Base-by-base conservation (phyloP, 192 early-diverging fungal species). In the Linnemannia hyalina region DNA sequence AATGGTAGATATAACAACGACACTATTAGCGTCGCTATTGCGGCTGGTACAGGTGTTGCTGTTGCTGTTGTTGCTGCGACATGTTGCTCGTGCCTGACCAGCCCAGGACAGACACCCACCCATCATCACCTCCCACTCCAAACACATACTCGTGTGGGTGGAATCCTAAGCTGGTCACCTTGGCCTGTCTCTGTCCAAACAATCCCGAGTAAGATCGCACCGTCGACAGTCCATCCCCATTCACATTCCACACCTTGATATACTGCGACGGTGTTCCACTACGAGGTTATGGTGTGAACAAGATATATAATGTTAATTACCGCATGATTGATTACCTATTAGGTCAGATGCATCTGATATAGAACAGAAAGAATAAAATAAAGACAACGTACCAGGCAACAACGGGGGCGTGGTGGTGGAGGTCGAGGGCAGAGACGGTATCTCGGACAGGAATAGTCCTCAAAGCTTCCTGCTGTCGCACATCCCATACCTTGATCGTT, bases 121-220 rank as follows among this genome's bases (percentile, higher is more conserved):
- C 90, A 79, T 92, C 91, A 40, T 88, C 83, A 9, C 85, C 83
- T 54, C 89, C 88, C 49, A 88, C 88, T 29, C 87, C 90, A 75
- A 95, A 87, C 29, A 93, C 78, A 86, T 93, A 91, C 32, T 90
- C 79, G 73, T 93, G 91, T 16, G 95, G 95, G 81, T 95, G 95
- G 90, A 95, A 95, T 1, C 93, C 91, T 22, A 95, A 71, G 54
- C 90, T 88, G 41, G 90, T 90, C 36, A 94, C 92, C 63, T 82
- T 82, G 35, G 90, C 87, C 42, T 87, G 82, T 36, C 89, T 78
- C 69, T 93, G 92, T 10, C 90, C 90, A 57, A 94, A 81, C 77
- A 93, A 90, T 20, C 94, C 94, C 55, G 90, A 80, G n/a, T 88
- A 89, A 8, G 92, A 88, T 11, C 90, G 88, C 22, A 91, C 80